Evolutionary conservation across 805 yeast species (phyloP), one percentile per base, ranked within the genome.

Genomic region (Schwanniomyces occidentalis): DNA sequence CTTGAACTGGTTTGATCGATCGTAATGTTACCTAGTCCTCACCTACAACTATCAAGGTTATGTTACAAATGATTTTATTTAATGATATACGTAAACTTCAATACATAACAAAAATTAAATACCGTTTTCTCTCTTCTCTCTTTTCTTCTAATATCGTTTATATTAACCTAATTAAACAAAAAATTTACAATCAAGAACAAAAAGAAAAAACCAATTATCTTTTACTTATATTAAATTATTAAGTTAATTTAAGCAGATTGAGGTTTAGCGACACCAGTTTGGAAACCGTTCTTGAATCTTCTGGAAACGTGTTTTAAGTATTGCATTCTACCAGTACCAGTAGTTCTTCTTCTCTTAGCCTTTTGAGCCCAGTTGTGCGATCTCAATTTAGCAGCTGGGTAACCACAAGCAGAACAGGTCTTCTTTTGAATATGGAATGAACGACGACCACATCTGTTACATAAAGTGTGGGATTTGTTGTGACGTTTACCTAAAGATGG

Each of bases 401-500:
- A 93, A 67, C 99, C 99, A 80, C 99, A 93, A 57, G 93, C 75
- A 71, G 98, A 72, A 80, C 99, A 93, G 64, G 96, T 88, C 83
- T 87, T 86, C 95, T 91, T 93, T 81, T 93, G 99, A 71, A 84
- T 76, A 80, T 93, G 98, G 95, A 91, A 91, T 47, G 96, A 84
- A 80, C 98, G 95, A 69, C 80, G 77, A 68, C 98, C 98, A 81
- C 99, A 93, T 85, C 95, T 85, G 81, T 85, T 88, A 83, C 99
- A 93, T 75, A 90, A 80, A 71, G 95, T 85, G 88, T 93, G 99
- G 71, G 98, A 85, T 80, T 93, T 93, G 91, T 86, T 90, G 87
- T 93, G 97, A 76, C 93, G 89, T 81, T 91, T 91, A 83, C 99
- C 99, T 82, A 88, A 84, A 73, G 97, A 88, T 78, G 98, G 96